Conservation (phyloP, 192 early-diverging fungal genomes). For the Chytriomyces sp. region DNA sequence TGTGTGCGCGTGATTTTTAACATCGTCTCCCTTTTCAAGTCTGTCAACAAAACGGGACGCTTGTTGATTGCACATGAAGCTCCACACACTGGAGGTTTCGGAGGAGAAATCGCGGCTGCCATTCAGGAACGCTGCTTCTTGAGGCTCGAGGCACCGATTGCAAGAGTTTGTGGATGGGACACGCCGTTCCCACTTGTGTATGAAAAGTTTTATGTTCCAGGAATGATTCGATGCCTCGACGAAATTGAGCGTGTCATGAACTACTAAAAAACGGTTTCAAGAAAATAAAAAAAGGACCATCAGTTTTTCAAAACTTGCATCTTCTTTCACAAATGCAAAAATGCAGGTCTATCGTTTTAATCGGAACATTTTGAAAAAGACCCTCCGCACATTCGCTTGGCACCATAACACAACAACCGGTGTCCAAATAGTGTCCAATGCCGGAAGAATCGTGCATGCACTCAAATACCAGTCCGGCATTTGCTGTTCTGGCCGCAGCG, state of each 20-base stretch:
- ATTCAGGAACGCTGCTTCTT: conserved; percentile 97
- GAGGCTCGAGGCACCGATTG: conserved; percentile 84
- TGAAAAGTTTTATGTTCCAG: conserved; percentile 93
- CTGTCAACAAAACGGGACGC: conserved; percentile 92
- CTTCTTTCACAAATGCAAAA: too few relatives aligned
- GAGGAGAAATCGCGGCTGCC: conserved; percentile 83
- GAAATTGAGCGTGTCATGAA: conserved; percentile 81
- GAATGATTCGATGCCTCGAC: conserved; percentile 80
- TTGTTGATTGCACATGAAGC: conserved; percentile 94
- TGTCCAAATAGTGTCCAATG: too few relatives aligned
- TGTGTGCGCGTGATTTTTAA: neutral
- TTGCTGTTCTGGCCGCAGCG: too few relatives aligned
- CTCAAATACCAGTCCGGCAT: too few relatives aligned
- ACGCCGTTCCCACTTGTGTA: conserved; percentile 91
- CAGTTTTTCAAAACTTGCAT: too few relatives aligned
- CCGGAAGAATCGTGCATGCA: too few relatives aligned
- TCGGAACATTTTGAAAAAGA: too few relatives aligned
- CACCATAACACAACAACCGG: too few relatives aligned
- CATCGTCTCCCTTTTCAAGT: conserved; percentile 44
- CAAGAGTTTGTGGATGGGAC: conserved; percentile 88
- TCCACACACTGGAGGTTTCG: conserved; percentile 87
- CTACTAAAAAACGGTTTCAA: conserved; percentile 48
- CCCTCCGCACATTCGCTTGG: too few relatives aligned
- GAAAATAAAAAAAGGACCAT: too few relatives aligned
- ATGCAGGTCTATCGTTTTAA: too few relatives aligned